These are phyloP conservation scores for Pichia scutulata DNA, from an alignment of 805 yeast genomes.

Conservation along the genomic window DNA sequence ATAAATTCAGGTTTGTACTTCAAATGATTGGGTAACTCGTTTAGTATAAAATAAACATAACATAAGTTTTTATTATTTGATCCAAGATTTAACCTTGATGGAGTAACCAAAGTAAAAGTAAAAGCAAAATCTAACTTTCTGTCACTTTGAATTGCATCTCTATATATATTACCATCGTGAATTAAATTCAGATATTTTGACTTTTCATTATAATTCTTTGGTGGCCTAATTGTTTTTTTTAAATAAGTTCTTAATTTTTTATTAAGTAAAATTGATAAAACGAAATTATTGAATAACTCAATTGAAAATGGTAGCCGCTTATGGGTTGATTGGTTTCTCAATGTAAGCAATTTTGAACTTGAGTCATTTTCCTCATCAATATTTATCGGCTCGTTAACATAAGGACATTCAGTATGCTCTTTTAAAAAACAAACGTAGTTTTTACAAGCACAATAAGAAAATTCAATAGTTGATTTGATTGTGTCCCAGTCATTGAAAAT, in stretches of 20 bases:
- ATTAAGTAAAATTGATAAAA: constrained; percentile 5
- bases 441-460: neutral
- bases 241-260: constrained; percentile 4
- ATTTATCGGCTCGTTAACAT: neutral
- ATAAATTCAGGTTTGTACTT: constrained; percentile 6
- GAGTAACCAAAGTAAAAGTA: constrained; percentile 3
- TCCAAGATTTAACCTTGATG: neutral
- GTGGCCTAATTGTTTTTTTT: constrained; percentile 1
- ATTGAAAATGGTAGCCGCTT: neutral
- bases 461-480: neutral
- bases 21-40: constrained; percentile 4
- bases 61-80: neutral
- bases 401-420: neutral
- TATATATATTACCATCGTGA: constrained; percentile 5
- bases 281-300: constrained; percentile 4
- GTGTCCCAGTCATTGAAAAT: neutral
- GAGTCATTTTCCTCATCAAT: neutral
- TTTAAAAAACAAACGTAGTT: neutral
- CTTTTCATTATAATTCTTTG: neutral
- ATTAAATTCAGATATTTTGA: neutral
- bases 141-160: neutral
- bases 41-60: neutral
- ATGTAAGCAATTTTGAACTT: neutral
- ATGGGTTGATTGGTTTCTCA: neutral
- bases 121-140: constrained; percentile 6